A percentile compares a stretch with the other conserved stretches of the same genome.
These are phyloP conservation scores for Pascua sp. DNA, from an alignment of 1,284 basidiomycete genomes.

Conservation along the genomic window DNA sequence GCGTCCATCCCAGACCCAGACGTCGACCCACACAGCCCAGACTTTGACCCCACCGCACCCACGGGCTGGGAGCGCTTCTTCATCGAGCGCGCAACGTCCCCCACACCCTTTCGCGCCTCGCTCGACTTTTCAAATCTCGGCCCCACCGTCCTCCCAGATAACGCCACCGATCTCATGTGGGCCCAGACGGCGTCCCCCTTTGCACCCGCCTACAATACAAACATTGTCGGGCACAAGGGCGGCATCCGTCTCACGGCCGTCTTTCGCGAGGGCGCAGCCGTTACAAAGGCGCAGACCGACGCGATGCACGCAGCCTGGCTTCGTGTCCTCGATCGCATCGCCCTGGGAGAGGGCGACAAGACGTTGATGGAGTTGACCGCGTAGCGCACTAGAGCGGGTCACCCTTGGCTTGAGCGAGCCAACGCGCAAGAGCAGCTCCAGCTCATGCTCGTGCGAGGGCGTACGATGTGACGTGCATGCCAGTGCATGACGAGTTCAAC, in stretches of 20 bases:
- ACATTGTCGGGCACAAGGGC: conserved; percentile 30
- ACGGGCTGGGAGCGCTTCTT: conserved; percentile 44
- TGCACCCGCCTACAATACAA: conserved; percentile 17
- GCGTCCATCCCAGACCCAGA: conserved; percentile 30
- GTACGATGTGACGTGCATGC: too few relatives aligned
- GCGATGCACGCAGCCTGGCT: conserved; percentile 6
- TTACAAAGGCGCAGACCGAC: conserved; percentile 10
- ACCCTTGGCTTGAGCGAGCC: too few relatives aligned
- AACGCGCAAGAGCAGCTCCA: too few relatives aligned
- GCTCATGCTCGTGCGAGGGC: too few relatives aligned
- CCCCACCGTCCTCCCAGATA: conserved; percentile 17
- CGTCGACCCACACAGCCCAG: background rate
- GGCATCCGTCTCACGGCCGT: conserved; percentile 27
- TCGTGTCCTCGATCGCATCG: conserved; percentile 10
- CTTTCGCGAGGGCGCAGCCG: conserved; percentile 29
- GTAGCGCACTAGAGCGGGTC: background rate
- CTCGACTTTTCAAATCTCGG: conserved; percentile 41
- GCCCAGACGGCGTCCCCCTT: conserved; percentile 29
- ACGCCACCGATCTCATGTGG: conserved; percentile 33
- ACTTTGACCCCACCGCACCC: conserved; percentile 18
- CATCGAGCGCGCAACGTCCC: conserved; percentile 13
- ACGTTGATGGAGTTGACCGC: conserved; percentile 9
- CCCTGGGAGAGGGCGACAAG: conserved; percentile 6
- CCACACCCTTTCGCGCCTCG: conserved; percentile 16
- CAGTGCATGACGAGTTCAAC: too few relatives aligned